Base-by-base conservation (phyloP, 2,329 filamentous ascomycete genomes). In the Xylariales sp. region DNA sequence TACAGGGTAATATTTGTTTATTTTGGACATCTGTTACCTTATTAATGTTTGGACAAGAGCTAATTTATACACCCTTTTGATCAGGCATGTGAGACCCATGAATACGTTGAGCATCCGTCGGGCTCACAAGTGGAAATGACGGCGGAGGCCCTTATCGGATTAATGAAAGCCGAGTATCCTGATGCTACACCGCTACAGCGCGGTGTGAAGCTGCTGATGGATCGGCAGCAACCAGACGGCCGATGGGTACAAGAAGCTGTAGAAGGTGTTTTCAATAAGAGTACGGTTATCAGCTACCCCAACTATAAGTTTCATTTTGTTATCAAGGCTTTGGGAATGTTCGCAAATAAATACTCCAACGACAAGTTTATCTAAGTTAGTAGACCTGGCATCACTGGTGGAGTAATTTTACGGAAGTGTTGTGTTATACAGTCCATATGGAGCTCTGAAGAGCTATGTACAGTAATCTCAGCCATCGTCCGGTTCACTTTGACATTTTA, bases 241-340 rank as follows among this genome's bases (percentile, higher is more conserved):
- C 90, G 96, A 66, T 98, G 93, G 93, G 59, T 86, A 49, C 90
- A 96, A 59, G 93, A 97, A 62, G 83, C 85, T 1, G 97, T 98
- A 52, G 93, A 98, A 61, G 93, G 93, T 3, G 93, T 98, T 10
- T 98, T 98, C 66, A 98, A 98, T 66, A 95, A 96, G 70, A 93
- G 83, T 54, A 97, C 91, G 72, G 97, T 96, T 88, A 98, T 98
- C 49, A 93, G 88, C 1, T 98, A 98, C 57, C 91, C 91, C 29
- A 98, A 98, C 70, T 98, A 98, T 72, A 98, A 97, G 69, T 93
- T 95, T 60, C 86, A 85, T 42, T 98, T 96, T 63, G 82, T 91
- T 1, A 85, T 97, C 58, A 95, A 94, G 66, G 93, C 93, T 2
- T 62, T 98, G 47, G 93, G 93, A 5, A 84, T 96, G 78, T 98